Base-by-base conservation (phyloP, 371 early-diverging fungal genomes). In the Syncephalastrum sp. region DNA sequence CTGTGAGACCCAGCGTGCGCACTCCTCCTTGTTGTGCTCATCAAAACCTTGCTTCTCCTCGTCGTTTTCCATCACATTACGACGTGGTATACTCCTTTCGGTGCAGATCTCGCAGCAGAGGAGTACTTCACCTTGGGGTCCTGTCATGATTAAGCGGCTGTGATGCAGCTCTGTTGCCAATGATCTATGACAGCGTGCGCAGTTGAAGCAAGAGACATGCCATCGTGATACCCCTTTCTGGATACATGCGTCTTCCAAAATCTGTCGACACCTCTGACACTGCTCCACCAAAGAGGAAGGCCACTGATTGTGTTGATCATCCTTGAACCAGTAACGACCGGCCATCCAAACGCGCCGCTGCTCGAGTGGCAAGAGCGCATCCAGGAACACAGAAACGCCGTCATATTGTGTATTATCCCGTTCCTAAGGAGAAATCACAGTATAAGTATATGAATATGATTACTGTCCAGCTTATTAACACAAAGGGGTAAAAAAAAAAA, bases 201-300 rank as follows among this genome's bases (percentile, higher is more conserved):
- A 94, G 25, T 68, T 58, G 53, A 91, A 85, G 59, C 94, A 94
- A 49, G 72, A 67, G 24, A 69, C 63, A 60, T 94, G 95, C 92
- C 92, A 93, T 14, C 84, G 77, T 5, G 68, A 63, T 14, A 60
- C 61, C 17, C 73, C 80, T 25, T 74, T 69, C 23, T 81, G 78
- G 43, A 90, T 72, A 66, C 94, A 93, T 47, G 83, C 91, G 43
- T 91, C 90, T 59, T 93, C 92, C n/a, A 94, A 81, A 0, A 88
- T 70, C n/a, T 77, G 63, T 25, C 70, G 65, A 67, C 96, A 95
- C 1, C 68, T 48, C 3, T 67, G 61, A 69, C 95, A 95, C 15
- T 85, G 68, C 54, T 93, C 93, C 21, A 88, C 84, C 17, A 45
- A 50, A 24, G 46, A 17, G n/a, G 57, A 13, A 23, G 29, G 13